Evolutionary conservation across 2,329 filamentous ascomycete species (phyloP).

Genomic region (Escovopsis weberi): DNA sequence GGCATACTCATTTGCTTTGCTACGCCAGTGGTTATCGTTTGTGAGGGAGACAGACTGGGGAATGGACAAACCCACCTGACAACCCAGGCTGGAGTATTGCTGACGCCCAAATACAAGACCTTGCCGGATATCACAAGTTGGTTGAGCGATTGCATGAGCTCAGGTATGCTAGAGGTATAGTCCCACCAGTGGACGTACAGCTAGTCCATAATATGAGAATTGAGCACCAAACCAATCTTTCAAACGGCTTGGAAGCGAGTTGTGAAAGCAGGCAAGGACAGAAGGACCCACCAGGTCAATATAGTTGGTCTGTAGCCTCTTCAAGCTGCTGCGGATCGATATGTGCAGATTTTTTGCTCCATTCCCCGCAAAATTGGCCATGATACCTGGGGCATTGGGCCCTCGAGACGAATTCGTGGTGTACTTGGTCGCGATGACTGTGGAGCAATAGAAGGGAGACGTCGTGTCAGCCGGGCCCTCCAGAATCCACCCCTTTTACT

Average conservation of each 20-base stretch:
- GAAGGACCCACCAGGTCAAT: constrained; percentile 41
- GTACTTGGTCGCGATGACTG: constrained; percentile 56
- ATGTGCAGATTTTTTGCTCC: constrained; percentile 44
- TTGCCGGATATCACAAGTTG: constrained; percentile 44
- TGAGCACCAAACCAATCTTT: background rate
- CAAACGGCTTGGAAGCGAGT: background rate
- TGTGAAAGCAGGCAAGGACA: background rate
- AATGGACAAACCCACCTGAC: constrained; percentile 25
- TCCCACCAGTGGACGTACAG: constrained; percentile 56
- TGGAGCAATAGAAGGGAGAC: background rate
- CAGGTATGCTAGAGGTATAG: constrained; percentile 48
- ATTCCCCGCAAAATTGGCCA: constrained; percentile 43
- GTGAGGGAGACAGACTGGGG: too few species aligned
- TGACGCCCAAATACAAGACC: constrained; percentile 51
- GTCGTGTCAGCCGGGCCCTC: background rate
- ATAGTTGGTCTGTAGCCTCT: constrained; percentile 52
- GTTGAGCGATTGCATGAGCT: constrained; percentile 56
- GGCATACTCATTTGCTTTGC: constrained; percentile 54
- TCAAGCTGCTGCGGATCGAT: constrained; percentile 40
- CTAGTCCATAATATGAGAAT: constrained; percentile 12
- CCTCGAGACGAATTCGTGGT: constrained; percentile 42
- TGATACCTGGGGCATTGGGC: constrained; percentile 25
- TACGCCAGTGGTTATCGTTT: constrained; percentile 7
- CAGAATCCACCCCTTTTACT: too few species aligned
- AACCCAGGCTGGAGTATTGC: constrained; percentile 56